Conservation (phyloP, 768 basidiomycete genomes). For the Russula sp. region DNA sequence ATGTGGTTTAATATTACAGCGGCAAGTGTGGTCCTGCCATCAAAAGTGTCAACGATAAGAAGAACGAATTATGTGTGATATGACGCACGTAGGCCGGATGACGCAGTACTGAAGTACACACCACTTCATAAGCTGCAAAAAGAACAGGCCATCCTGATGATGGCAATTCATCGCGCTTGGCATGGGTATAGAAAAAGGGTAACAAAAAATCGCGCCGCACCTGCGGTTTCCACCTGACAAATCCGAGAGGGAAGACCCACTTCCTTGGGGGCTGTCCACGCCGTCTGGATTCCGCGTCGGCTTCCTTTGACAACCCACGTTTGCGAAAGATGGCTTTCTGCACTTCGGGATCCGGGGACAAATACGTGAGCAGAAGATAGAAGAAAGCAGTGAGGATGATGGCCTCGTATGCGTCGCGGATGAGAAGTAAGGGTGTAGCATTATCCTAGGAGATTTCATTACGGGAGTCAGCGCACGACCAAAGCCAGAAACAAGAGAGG, state of each 20-base stretch:
- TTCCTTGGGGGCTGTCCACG: slow-evolving; percentile 48
- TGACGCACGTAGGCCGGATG: slow-evolving; percentile 52
- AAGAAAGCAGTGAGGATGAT: slow-evolving; percentile 76
- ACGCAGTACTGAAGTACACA: slow-evolving; percentile 72
- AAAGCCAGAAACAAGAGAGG: not conserved
- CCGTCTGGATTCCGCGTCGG: slow-evolving; percentile 44
- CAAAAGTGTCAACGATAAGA: slow-evolving; percentile 3
- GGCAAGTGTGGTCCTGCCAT: slow-evolving; percentile 50
- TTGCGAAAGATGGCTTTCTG: slow-evolving; percentile 60
- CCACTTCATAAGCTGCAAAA: slow-evolving; percentile 75
- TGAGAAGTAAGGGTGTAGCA: slow-evolving; percentile 62
- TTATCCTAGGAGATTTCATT: slow-evolving; percentile 46
- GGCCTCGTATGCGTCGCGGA: slow-evolving; percentile 75
- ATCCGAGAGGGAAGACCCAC: slow-evolving; percentile 72
- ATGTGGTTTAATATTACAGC: slow-evolving; percentile 61
- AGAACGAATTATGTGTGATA: not conserved
- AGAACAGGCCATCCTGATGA: slow-evolving; percentile 59
- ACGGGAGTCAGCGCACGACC: not conserved
- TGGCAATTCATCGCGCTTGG: slow-evolving; percentile 14
- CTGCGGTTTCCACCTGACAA: slow-evolving; percentile 58
- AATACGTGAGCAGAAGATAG: slow-evolving; percentile 68
- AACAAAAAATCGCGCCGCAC: slow-evolving; percentile 37
- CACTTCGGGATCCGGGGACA: slow-evolving; percentile 59
- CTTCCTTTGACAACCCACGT: slow-evolving; percentile 54
- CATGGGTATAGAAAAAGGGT: not conserved